phyloP scores from a whole-genome alignment of 768 basidiomycete species.

The Boletus edulis region DNA sequence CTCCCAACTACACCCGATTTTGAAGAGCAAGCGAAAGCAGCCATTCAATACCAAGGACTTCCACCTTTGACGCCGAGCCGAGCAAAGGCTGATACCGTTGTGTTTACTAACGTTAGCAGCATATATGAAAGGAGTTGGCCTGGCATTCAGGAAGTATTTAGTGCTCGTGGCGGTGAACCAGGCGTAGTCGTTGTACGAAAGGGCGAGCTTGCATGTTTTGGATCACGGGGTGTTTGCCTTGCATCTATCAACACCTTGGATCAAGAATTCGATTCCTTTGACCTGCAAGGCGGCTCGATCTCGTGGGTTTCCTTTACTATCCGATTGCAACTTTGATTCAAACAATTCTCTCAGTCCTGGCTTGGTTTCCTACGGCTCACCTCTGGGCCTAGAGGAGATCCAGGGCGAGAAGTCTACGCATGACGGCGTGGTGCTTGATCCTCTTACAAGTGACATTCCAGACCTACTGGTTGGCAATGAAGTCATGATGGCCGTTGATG shows the following conservation, averaged over 20 bases:
- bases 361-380: slow-evolving; percentile 40
- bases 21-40: slow-evolving; percentile 57
- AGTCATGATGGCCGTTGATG: slow-evolving; percentile 68
- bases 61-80: slow-evolving; percentile 56
- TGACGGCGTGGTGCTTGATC: slow-evolving; percentile 55
- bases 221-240: slow-evolving; percentile 30
- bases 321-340: background rate
- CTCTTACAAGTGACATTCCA: slow-evolving; percentile 34
- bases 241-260: slow-evolving; percentile 5
- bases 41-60: slow-evolving; percentile 65
- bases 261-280: slow-evolving; percentile 39
- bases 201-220: slow-evolving; percentile 57
- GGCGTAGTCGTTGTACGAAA: slow-evolving; percentile 49
- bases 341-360: slow-evolving; percentile 39
- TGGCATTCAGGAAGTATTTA: slow-evolving; percentile 22
- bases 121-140: slow-evolving; percentile 41
- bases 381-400: slow-evolving; percentile 58
- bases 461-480: slow-evolving; percentile 33
- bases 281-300: slow-evolving; percentile 66
- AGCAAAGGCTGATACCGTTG: slow-evolving; percentile 37
- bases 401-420: slow-evolving; percentile 49
- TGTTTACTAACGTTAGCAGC: slow-evolving; percentile 64
- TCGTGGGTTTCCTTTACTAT: slow-evolving; percentile 34
- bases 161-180: slow-evolving; percentile 5
- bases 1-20: slow-evolving; percentile 59